Percentiles rank a stretch among this genome's conserved stretches.
Conservation (phyloP, 225 moss, liverwort and hornwort species). For the Thuidium tamariscinum region DNA sequence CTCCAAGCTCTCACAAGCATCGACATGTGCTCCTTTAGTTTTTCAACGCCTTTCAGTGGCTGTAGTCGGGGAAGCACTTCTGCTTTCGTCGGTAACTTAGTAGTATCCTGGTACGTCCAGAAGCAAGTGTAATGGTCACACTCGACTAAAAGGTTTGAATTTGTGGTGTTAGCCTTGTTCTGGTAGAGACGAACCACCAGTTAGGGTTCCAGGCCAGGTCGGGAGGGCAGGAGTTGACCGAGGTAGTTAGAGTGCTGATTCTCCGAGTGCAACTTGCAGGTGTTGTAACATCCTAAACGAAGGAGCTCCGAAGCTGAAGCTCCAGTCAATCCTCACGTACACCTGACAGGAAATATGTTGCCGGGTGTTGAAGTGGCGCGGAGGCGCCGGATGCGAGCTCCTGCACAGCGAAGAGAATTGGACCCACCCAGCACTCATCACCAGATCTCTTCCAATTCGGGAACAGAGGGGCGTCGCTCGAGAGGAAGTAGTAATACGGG, state of each 20-base stretch:
- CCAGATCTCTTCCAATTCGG: conserved; percentile 13
- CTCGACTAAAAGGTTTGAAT: background rate
- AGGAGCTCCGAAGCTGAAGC: background rate
- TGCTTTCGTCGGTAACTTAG: background rate
- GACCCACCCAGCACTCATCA: conserved; percentile 38
- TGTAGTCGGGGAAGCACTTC: background rate
- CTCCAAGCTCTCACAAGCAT: background rate
- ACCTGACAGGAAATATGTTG: conserved; percentile 38
- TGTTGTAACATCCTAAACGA: background rate
- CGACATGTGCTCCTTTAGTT: background rate
- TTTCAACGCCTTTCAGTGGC: background rate
- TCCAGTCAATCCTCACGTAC: background rate
- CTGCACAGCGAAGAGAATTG: conserved; percentile 34
- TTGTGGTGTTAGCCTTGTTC: background rate
- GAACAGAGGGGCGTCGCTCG: conserved; percentile 34
- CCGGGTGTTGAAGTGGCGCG: conserved; percentile 92
- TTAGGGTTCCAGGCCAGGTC: conserved; percentile 10
- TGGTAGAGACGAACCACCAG: background rate
- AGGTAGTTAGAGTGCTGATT: background rate
- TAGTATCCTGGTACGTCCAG: background rate
- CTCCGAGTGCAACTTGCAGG: conserved; percentile 3
- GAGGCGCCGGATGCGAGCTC: conserved; percentile 65
- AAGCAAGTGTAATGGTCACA: background rate
- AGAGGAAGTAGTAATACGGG: conserved; percentile 10
- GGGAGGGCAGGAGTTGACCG: background rate